Base-by-base conservation (phyloP, 75 land plant species). In the Cupressus sempervirens region DNA sequence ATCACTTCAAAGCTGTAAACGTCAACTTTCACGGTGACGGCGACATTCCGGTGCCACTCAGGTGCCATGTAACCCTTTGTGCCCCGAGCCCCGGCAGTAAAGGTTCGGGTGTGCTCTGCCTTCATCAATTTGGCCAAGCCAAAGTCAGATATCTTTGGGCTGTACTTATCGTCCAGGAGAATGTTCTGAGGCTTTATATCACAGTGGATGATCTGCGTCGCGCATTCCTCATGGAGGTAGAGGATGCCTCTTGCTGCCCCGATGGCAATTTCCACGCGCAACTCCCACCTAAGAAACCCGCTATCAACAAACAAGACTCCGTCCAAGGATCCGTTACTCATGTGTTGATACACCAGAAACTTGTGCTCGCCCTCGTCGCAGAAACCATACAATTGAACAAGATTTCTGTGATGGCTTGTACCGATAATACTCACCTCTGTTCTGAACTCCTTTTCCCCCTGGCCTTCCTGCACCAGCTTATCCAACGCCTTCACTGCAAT, bases 51-150 rank as follows among this genome's bases (percentile, higher is more conserved):
- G 73, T 88, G 88, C 92, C 92, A 93, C 53, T 93, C 94, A 1
- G 94, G 91, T 1, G 94, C 92, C 13, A 93, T 85, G 32, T 93
- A 93, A 36, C 94, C 92, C 86, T 62, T 80, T 1, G 89, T 88
- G 6, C 91, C 91, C 32, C 88, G 85, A 62, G 87, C 87, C 34
- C 45, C 84, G 0, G 53, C 53, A 0, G 88, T 89, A 18, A 58
- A 58, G 0, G 86, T 87, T 11, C 84, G 82, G 15, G 84, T 85
- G 70, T 87, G 86, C 36, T 85, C 83, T 4, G 82, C 34, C 4
- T 11, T 79, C 48, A 88, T 29, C 43, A 88, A 86, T 74, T 88
- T 88, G 4, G 89, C 89, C 58, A 88, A 67, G 1, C 89, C 89
- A 70, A 86, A 88, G 67, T 88, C 87, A 5, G 89, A 88, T 0